Conservation (phyloP, 768 basidiomycete genomes). For the Russula brevipes region DNA sequence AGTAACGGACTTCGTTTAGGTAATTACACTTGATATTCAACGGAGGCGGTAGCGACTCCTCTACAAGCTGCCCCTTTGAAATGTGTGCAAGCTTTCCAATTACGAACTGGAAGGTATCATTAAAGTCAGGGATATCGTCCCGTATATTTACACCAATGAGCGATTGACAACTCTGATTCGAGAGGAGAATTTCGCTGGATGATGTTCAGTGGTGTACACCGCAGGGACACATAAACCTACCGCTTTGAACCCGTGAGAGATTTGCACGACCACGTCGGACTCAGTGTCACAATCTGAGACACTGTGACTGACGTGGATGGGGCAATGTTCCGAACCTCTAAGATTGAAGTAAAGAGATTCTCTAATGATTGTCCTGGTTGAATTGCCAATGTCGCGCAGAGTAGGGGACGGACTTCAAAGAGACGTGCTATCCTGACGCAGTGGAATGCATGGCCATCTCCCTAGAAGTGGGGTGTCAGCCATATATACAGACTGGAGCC, state of each 20-base stretch:
- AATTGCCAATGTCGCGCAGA: conserved; percentile 48
- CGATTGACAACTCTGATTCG: conserved; percentile 46
- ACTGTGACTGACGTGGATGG: conserved; percentile 41
- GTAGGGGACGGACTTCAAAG: conserved; percentile 56
- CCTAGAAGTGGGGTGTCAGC: conserved; percentile 32
- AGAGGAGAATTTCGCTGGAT: conserved; percentile 40
- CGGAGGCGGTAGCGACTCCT: conserved; percentile 25
- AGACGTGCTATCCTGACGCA: conserved; percentile 48
- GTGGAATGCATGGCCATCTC: conserved; percentile 47
- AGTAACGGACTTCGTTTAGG: conserved; percentile 20
- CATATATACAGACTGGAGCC: not conserved
- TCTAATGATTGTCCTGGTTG: conserved; percentile 48
- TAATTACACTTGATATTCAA: conserved; percentile 26
- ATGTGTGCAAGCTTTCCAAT: conserved; percentile 45
- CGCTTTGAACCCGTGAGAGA: conserved; percentile 34
- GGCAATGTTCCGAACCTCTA: conserved; percentile 53
- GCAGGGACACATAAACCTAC: conserved; percentile 39
- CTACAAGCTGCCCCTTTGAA: conserved; percentile 39
- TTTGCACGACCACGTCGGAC: conserved; percentile 61
- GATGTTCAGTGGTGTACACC: conserved; percentile 4
- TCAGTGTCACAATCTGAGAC: conserved; percentile 57
- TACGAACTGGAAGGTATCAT: conserved; percentile 48
- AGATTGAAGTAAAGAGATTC: conserved; percentile 46
- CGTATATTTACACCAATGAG: conserved; percentile 41
- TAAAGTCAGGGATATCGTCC: conserved; percentile 34